Percentiles rank a stretch among this genome's conserved stretches.
phyloP scores from a whole-genome alignment of 345 rosid species.

The Adansonia digitata region DNA sequence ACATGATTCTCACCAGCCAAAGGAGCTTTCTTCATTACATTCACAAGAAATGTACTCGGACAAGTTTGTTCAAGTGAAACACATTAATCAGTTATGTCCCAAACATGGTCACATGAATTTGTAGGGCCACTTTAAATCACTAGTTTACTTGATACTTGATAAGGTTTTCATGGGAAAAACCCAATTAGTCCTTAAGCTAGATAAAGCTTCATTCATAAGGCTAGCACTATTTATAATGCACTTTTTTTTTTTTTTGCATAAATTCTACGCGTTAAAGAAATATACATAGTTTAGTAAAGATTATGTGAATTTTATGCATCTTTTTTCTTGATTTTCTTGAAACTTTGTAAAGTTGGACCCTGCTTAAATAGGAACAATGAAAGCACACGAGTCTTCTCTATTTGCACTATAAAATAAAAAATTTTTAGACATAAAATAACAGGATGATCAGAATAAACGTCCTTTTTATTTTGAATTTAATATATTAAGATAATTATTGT shows the following conservation, averaged over 20 bases:
- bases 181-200: no score
- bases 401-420: no score
- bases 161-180: no score
- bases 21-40: neutral
- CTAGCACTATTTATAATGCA: neutral
- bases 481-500: no score
- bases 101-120: constrained; percentile 28
- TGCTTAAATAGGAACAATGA: neutral
- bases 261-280: neutral
- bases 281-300: neutral
- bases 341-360: neutral
- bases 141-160: no score
- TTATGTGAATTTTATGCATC: neutral
- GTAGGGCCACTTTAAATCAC: neutral
- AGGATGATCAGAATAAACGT: no score
- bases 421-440: no score
- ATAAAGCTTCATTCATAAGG: no score
- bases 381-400: neutral
- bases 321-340: neutral
- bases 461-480: no score
- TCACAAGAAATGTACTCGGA: neutral
- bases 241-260: neutral
- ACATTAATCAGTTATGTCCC: constrained; percentile 10
- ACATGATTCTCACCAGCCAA: neutral
- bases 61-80: constrained; percentile 9